Percentiles rank a stretch among this genome's conserved stretches.
Evolutionary conservation across 23 red algal genomes (phyloP).

Genomic region (Chondrus crispus): DNA sequence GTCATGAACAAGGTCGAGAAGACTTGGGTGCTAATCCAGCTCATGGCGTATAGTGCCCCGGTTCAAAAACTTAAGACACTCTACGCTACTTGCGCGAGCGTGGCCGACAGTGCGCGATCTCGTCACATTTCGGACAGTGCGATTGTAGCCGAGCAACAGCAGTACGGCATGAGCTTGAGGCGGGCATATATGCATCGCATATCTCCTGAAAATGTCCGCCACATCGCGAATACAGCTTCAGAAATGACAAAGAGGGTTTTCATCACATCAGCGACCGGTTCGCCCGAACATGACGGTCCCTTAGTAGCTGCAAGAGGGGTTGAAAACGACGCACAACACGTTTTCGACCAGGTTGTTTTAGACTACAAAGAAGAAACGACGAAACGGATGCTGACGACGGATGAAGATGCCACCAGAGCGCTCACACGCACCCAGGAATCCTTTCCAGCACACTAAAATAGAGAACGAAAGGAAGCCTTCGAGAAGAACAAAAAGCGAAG

Average conservation of each 20-base stretch:
- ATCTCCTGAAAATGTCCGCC: neutral
- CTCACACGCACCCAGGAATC: neutral
- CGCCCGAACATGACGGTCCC: neutral
- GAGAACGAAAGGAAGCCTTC: neutral
- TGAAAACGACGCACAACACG: neutral
- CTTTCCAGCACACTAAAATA: neutral
- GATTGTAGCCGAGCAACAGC: neutral
- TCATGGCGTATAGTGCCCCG: neutral
- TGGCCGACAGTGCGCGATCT: neutral
- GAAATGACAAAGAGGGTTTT: neutral
- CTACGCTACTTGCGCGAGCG: neutral
- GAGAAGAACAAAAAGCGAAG: neutral
- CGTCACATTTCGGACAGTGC: neutral
- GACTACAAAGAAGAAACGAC: too few relatives aligned
- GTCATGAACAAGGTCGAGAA: slow-evolving; percentile 22
- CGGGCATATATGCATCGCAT: neutral
- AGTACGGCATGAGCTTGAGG: neutral
- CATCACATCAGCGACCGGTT: neutral
- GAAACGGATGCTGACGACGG: too few relatives aligned
- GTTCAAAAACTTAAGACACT: neutral
- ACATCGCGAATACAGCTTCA: neutral
- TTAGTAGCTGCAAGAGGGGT: neutral
- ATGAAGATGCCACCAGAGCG: neutral
- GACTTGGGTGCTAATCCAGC: neutral
- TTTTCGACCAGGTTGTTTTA: neutral